A percentile compares a stretch with the other conserved stretches of the same genome.
Conservation (phyloP, 768 basidiomycete genomes). For the Leccinellum luteum region DNA sequence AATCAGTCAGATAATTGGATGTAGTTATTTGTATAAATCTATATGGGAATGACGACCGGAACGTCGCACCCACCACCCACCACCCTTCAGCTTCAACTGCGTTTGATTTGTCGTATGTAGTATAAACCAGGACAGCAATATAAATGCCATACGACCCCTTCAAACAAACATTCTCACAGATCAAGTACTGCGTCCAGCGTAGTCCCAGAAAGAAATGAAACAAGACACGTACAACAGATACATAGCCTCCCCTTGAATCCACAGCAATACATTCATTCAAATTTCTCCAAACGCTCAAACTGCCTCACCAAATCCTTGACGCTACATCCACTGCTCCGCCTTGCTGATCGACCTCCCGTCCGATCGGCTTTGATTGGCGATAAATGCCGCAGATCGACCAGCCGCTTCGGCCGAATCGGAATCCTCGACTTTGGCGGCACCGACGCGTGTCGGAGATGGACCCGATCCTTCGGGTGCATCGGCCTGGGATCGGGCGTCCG, state of each 20-base stretch:
- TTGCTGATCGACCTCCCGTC: slow-evolving; percentile 29
- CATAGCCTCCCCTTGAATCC: neutral
- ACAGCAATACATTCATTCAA: slow-evolving; percentile 7
- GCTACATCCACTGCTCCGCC: slow-evolving; percentile 65
- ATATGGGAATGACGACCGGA: neutral
- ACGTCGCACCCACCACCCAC: neutral
- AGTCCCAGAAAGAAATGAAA: slow-evolving; percentile 10
- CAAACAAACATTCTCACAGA: neutral
- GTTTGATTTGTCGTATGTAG: neutral
- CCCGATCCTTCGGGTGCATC: slow-evolving; percentile 61
- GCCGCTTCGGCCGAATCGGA: slow-evolving; percentile 42
- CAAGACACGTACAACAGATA: slow-evolving; percentile 6
- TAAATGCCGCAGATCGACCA: slow-evolving; percentile 49
- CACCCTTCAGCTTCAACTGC: neutral
- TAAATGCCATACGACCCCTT: neutral
- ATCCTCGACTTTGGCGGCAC: slow-evolving; percentile 38
- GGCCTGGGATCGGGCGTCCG: slow-evolving; percentile 45
- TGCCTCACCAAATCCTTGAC: slow-evolving; percentile 69
- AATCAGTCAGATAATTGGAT: neutral
- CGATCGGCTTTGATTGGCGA: slow-evolving; percentile 42
- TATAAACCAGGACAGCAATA: neutral
- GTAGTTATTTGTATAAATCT: neutral
- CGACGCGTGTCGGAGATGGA: slow-evolving; percentile 57
- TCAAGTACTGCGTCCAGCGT: slow-evolving; percentile 11
- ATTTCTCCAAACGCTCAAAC: slow-evolving; percentile 45